These are phyloP conservation scores for Mycena latifolia DNA, from an alignment of 768 basidiomycete genomes.

Conservation along the genomic window DNA sequence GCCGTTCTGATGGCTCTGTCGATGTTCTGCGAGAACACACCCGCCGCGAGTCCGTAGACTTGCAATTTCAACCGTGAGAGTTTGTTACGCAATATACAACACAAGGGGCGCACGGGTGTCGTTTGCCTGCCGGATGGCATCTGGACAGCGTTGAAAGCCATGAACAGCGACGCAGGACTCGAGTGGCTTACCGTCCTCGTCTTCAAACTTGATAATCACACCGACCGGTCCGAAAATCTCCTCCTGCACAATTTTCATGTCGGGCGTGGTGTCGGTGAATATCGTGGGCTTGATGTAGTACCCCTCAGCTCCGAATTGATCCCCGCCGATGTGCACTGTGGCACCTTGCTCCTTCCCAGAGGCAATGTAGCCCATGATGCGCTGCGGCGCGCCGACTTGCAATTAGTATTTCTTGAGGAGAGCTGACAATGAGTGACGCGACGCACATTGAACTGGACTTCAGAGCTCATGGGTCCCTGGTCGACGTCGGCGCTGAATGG, in stretches of 20 bases:
- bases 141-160: slow-evolving; percentile 27
- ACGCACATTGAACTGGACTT: slow-evolving; percentile 61
- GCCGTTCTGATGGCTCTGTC: slow-evolving; percentile 58
- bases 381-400: slow-evolving; percentile 44
- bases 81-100: neutral
- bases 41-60: slow-evolving; percentile 64
- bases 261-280: slow-evolving; percentile 65
- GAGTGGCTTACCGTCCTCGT: slow-evolving; percentile 52
- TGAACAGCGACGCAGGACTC: no score
- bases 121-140: slow-evolving; percentile 57
- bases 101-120: slow-evolving; percentile 44
- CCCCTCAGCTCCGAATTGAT: slow-evolving; percentile 64
- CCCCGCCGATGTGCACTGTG: slow-evolving; percentile 67
- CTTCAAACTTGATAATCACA: slow-evolving; percentile 70
- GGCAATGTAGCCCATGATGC: slow-evolving; percentile 73
- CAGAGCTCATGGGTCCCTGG: slow-evolving; percentile 63
- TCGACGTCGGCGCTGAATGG: slow-evolving; percentile 55
- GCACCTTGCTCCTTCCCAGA: slow-evolving; percentile 72
- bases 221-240: slow-evolving; percentile 82
- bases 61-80: no score
- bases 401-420: neutral
- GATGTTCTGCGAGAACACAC: slow-evolving; percentile 63
- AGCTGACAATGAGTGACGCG: neutral
- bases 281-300: slow-evolving; percentile 75
- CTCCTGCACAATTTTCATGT: slow-evolving; percentile 70